Percentiles rank a stretch among this genome's conserved stretches.
phyloP scores from a whole-genome alignment of 2,329 filamentous ascomycete genomes.

The Diplodia seriata region DNA sequence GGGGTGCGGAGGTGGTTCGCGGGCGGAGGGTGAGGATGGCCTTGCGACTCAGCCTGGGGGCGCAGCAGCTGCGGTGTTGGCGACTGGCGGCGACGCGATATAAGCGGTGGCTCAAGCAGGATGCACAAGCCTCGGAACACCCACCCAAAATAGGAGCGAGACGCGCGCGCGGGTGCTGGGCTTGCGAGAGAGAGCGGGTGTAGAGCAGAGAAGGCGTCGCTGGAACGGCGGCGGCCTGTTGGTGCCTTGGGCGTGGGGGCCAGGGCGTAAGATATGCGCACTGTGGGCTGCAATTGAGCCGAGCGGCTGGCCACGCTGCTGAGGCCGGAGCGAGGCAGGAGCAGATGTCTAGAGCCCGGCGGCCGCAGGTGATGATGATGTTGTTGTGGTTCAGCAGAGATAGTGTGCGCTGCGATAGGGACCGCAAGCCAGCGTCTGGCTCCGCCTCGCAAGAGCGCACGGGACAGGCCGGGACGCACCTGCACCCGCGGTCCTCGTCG shows the following conservation, averaged over 20 bases:
- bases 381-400: slow-evolving; percentile 7
- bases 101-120: slow-evolving; percentile 28
- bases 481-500: background rate
- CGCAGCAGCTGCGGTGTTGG: slow-evolving; percentile 29
- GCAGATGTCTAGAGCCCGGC: slow-evolving; percentile 5
- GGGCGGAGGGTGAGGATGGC: slow-evolving; percentile 30
- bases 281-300: slow-evolving; percentile 25
- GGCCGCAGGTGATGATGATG: background rate
- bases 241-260: slow-evolving; percentile 19
- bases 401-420: slow-evolving; percentile 13
- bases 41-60: slow-evolving; percentile 34
- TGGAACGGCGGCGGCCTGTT: slow-evolving; percentile 23
- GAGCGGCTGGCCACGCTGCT: slow-evolving; percentile 16
- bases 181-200: slow-evolving; percentile 8
- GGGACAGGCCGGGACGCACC: slow-evolving; percentile 13
- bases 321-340: slow-evolving; percentile 9
- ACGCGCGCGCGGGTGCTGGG: background rate
- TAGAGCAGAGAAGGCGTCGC: slow-evolving; percentile 8
- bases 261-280: slow-evolving; percentile 26
- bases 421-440: slow-evolving; percentile 13
- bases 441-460: slow-evolving; percentile 22
- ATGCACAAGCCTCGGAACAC: slow-evolving; percentile 25
- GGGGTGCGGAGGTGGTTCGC: slow-evolving; percentile 14
- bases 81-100: slow-evolving; percentile 26
- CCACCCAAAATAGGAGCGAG: slow-evolving; percentile 29